These are phyloP conservation scores for Sisymbrium irio DNA, from an alignment of 345 rosid genomes.

Conservation along the genomic window DNA sequence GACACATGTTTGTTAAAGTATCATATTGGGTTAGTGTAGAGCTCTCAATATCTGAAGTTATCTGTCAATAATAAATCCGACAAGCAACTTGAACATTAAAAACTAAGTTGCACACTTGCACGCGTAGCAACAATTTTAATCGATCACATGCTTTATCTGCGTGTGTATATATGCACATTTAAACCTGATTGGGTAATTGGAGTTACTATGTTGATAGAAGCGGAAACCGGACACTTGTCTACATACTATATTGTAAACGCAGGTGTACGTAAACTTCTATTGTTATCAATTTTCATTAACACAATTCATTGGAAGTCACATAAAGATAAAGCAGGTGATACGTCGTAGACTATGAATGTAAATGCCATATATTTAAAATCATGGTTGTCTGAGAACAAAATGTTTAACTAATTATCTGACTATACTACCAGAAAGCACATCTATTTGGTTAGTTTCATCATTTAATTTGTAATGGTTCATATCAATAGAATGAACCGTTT, in stretches of 20 bases:
- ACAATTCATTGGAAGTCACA: not conserved
- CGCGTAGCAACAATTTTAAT: slow-evolving; percentile 29
- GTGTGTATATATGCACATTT: not conserved
- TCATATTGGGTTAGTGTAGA: not conserved
- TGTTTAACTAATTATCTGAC: not conserved
- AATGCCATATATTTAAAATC: not conserved
- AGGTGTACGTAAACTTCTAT: not conserved
- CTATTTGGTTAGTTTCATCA: not conserved
- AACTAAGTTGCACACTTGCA: slow-evolving; percentile 28
- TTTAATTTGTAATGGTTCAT: not conserved
- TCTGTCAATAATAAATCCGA: slow-evolving; percentile 14
- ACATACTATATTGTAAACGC: not conserved
- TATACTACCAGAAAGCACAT: not conserved
- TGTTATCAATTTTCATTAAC: not conserved
- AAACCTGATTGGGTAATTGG: not conserved
- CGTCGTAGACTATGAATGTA: not conserved
- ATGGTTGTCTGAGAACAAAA: not conserved
- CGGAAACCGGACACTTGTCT: not conserved
- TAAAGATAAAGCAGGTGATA: not conserved
- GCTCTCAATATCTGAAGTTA: not conserved
- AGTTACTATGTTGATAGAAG: not conserved
- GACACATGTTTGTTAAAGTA: not conserved
- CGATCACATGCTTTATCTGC: slow-evolving; percentile 3
- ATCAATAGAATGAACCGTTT: not conserved
- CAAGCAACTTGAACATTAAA: slow-evolving; percentile 18